phyloP scores from a whole-genome alignment of 2,329 filamentous ascomycete genomes.

The Coccinonectria pachysandricola region DNA sequence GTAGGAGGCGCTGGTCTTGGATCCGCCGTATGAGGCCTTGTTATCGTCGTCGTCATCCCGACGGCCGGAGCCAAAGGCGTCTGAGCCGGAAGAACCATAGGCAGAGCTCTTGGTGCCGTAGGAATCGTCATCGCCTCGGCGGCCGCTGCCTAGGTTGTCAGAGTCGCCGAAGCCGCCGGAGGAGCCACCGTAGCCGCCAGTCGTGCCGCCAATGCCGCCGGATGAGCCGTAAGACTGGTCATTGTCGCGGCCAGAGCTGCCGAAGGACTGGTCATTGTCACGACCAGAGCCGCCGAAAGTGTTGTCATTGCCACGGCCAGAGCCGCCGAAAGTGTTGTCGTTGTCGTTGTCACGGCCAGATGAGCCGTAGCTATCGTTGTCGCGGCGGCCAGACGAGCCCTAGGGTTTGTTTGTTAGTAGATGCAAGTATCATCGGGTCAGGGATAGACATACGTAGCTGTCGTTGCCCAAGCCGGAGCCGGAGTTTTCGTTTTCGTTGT shows the following conservation, averaged over 20 bases:
- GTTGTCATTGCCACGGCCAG: constrained; percentile 8
- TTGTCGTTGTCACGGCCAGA: constrained; percentile 1
- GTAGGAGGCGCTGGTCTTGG: not conserved
- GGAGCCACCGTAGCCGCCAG: constrained; percentile 1
- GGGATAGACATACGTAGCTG: constrained; percentile 18
- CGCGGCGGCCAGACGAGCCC: constrained; percentile 9
- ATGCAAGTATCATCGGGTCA: too few species aligned
- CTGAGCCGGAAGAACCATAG: constrained; percentile 2
- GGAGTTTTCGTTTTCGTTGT: constrained; percentile 28
- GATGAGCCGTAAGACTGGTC: constrained; percentile 3
- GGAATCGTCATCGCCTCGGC: constrained; percentile 1
- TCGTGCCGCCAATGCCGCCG: constrained; percentile 2
- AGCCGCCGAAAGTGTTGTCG: constrained; percentile 12
- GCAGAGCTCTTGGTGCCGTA: constrained; percentile 1
- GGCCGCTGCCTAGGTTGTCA: constrained; percentile 3
- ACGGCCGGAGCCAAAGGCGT: constrained; percentile 1
- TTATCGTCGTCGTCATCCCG: too few species aligned
- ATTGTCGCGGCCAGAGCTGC: constrained; percentile 1
- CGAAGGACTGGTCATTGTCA: constrained; percentile 9
- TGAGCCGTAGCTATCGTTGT: constrained; percentile 17
- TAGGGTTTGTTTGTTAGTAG: constrained; percentile 4
- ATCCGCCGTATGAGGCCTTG: constrained; percentile 1
- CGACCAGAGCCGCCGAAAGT: constrained; percentile 10
- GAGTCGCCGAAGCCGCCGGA: constrained; percentile 1
- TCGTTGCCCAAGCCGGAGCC: constrained; percentile 21